Evolutionary conservation across 805 yeast species (phyloP).

Genomic region (Wickerhamiella australiensis): DNA sequence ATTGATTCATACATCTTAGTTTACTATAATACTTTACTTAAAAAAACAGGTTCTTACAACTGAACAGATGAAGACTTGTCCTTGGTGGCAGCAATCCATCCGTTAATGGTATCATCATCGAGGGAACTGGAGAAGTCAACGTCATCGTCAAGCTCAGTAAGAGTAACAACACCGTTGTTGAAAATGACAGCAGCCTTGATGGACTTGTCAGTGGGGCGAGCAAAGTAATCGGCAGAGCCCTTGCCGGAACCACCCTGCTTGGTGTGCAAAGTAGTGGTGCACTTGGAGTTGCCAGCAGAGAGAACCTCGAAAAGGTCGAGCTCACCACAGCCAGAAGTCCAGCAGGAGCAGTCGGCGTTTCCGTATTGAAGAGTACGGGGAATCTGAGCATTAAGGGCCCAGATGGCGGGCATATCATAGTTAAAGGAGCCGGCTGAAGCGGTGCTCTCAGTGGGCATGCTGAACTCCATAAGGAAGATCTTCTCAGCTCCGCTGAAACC

Average conservation of each 20-base stretch:
- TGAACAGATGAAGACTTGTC: slow-evolving; percentile 35
- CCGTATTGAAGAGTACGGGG: slow-evolving; percentile 97
- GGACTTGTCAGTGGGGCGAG: slow-evolving; percentile 66
- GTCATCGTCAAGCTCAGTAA: slow-evolving; percentile 49
- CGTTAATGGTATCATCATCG: slow-evolving; percentile 40
- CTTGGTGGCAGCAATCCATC: slow-evolving; percentile 29
- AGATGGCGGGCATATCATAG: slow-evolving; percentile 95
- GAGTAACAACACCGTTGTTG: slow-evolving; percentile 34
- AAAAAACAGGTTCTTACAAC: not conserved
- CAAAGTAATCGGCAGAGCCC: slow-evolving; percentile 76
- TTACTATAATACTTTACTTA: not conserved
- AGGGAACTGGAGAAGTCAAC: slow-evolving; percentile 43
- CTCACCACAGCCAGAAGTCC: slow-evolving; percentile 97
- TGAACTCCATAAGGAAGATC: slow-evolving; percentile 85
- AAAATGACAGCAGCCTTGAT: slow-evolving; percentile 88
- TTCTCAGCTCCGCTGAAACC: slow-evolving; percentile 80
- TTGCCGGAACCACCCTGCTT: slow-evolving; percentile 76
- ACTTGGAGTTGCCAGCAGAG: slow-evolving; percentile 57
- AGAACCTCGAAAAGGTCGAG: slow-evolving; percentile 87
- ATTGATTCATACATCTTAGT: not conserved
- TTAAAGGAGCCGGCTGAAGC: slow-evolving; percentile 40
- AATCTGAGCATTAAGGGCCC: slow-evolving; percentile 90
- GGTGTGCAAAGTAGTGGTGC: slow-evolving; percentile 66
- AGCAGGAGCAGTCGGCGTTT: slow-evolving; percentile 74
- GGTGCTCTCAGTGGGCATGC: slow-evolving; percentile 66